Conservation (phyloP, 1,284 basidiomycete species). For the Earliella scabrosa region DNA sequence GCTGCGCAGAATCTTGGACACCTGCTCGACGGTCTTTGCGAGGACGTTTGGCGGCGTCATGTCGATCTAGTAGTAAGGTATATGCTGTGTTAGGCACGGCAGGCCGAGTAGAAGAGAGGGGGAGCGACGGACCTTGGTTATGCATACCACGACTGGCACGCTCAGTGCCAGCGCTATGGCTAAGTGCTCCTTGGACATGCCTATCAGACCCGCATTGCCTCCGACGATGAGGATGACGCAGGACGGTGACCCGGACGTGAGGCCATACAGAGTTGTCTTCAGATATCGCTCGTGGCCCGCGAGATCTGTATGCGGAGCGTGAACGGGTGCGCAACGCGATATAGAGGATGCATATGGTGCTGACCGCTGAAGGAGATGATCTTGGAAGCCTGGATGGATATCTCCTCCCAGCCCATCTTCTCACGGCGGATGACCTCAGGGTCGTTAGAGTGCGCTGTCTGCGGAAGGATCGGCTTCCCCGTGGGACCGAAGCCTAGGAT, state of each 20-base stretch:
- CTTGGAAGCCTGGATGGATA: constrained; percentile 90
- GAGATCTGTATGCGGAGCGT: constrained; percentile 59
- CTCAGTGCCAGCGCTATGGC: constrained; percentile 94
- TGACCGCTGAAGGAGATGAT: constrained; percentile 93
- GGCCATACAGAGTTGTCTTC: constrained; percentile 94
- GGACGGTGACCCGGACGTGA: constrained; percentile 94
- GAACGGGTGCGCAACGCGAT: too few species aligned
- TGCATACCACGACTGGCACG: constrained; percentile 92
- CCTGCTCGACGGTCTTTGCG: constrained; percentile 90
- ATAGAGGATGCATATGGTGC: constrained; percentile 9
- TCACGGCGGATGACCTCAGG: constrained; percentile 73
- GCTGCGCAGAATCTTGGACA: constrained; percentile 90
- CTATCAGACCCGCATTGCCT: constrained; percentile 93
- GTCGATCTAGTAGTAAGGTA: constrained; percentile 70
- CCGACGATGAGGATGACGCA: constrained; percentile 97
- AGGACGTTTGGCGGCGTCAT: constrained; percentile 96
- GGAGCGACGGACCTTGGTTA: constrained; percentile 83
- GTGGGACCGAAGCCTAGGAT: constrained; percentile 84
- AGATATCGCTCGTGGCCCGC: constrained; percentile 91
- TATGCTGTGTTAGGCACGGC: neutral
- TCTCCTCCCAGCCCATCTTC: constrained; percentile 95
- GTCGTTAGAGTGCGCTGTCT: constrained; percentile 56
- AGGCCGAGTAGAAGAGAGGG: too few species aligned
- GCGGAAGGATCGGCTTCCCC: constrained; percentile 79
- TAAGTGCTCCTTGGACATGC: constrained; percentile 98